These are phyloP conservation scores for Laburnicola sp. DNA, from an alignment of 2,329 filamentous ascomycete genomes.

Conservation along the genomic window DNA sequence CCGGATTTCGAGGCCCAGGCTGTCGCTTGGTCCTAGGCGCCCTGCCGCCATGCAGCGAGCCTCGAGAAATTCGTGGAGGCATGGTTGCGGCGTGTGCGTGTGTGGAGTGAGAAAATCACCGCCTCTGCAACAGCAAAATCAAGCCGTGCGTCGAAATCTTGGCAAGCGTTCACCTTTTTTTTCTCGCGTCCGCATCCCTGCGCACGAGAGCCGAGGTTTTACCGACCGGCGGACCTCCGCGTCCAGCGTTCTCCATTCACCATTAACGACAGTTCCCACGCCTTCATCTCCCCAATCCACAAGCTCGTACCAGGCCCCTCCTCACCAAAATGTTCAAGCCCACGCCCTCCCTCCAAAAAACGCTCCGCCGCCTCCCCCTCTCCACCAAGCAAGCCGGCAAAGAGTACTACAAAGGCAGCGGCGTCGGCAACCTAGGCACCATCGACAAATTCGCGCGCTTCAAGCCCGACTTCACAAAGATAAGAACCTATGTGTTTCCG, in stretches of 20 bases:
- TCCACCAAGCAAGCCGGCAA: conserved; percentile 92
- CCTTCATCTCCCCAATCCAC: conserved; percentile 7
- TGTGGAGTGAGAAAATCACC: background rate
- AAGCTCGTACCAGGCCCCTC: background rate
- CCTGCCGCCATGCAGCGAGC: conserved; percentile 36
- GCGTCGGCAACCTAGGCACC: conserved; percentile 81
- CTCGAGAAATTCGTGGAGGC: conserved; percentile 51
- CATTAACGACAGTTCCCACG: background rate
- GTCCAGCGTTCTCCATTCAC: background rate
- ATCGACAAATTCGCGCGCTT: conserved; percentile 86
- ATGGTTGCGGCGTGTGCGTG: conserved; percentile 38
- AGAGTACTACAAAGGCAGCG: conserved; percentile 96
- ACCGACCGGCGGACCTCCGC: conserved; percentile 7
- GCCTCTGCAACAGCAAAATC: conserved; percentile 9
- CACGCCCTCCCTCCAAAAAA: conserved; percentile 67
- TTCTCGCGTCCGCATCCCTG: conserved; percentile 18
- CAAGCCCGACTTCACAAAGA: conserved; percentile 79
- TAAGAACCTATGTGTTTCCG: conserved; percentile 87
- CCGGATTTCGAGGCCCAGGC: conserved; percentile 42
- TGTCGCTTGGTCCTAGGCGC: conserved; percentile 35
- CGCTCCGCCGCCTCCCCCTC: conserved; percentile 74
- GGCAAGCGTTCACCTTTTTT: conserved; percentile 24
- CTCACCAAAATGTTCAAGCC: conserved; percentile 61
- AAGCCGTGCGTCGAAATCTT: conserved; percentile 28
- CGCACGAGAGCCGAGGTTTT: conserved; percentile 13